Conservation (phyloP, 108 stramenopile species). For the Cyclostephanos tholiformis region DNA sequence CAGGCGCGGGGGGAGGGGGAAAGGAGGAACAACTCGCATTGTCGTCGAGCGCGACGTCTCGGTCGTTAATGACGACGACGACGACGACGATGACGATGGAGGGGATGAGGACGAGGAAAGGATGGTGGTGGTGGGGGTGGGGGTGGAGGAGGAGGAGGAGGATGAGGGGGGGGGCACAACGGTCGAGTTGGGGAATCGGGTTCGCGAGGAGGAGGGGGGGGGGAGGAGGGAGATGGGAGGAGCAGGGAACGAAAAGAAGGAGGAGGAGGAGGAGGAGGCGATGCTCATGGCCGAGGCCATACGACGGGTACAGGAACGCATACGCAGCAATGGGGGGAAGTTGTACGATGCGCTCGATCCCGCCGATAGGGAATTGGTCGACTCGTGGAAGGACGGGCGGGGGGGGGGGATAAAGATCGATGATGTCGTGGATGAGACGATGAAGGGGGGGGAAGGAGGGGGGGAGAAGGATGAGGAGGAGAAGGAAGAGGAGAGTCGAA, state of each 20-base stretch:
- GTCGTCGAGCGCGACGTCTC: neutral
- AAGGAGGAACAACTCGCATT: no score
- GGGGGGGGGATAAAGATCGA: neutral
- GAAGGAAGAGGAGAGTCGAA: neutral
- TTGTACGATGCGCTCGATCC: constrained; percentile 17
- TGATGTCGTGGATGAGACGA: neutral
- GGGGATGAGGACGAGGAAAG: constrained; percentile 7
- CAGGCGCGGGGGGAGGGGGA: constrained; percentile 18
- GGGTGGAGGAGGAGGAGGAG: neutral
- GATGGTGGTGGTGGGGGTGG: no score
- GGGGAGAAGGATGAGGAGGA: neutral
- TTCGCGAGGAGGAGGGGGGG: no score
- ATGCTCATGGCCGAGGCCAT: constrained; percentile 45
- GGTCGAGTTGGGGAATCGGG: neutral
- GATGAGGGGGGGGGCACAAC: constrained; percentile 1
- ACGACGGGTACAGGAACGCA: constrained; percentile 41
- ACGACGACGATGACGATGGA: constrained; percentile 2
- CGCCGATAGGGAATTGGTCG: constrained; percentile 24
- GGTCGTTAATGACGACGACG: constrained; percentile 6
- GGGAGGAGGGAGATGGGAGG: no score
- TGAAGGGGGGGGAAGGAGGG: neutral
- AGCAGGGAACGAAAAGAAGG: no score
- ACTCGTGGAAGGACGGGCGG: constrained; percentile 25
- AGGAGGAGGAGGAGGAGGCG: constrained; percentile 12
- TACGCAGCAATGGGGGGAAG: constrained; percentile 27